phyloP scores from a whole-genome alignment of 768 basidiomycete genomes.

The Coprinopsis marcescibilis region DNA sequence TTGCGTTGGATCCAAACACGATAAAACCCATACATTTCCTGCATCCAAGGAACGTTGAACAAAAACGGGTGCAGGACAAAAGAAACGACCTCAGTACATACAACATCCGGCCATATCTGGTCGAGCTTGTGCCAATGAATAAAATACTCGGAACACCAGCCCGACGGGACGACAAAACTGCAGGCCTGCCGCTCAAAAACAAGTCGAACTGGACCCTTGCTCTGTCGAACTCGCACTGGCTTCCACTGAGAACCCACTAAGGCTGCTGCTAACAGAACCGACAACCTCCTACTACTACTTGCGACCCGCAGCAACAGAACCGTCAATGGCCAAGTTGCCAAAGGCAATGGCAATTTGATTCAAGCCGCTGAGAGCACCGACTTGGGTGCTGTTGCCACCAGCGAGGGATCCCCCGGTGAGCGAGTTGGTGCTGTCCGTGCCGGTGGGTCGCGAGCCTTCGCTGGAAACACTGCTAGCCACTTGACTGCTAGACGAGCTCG shows the following conservation, averaged over 20 bases:
- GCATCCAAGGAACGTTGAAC: too few species aligned
- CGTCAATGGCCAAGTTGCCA: background rate
- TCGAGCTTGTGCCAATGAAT: too few species aligned
- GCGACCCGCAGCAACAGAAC: background rate
- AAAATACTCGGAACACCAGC: too few species aligned
- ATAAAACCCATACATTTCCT: too few species aligned
- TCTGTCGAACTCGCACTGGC: too few species aligned
- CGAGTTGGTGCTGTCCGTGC: background rate
- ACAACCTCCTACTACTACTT: background rate
- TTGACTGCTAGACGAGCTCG: background rate
- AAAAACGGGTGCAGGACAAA: too few species aligned
- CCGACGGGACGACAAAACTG: too few species aligned
- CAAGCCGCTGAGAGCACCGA: background rate
- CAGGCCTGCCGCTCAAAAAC: too few species aligned
- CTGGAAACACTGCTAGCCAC: background rate
- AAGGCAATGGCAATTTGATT: background rate
- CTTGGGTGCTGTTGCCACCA: background rate
- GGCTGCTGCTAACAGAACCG: background rate
- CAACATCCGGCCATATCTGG: too few species aligned
- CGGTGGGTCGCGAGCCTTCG: background rate
- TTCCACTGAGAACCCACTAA: background rate
- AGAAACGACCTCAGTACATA: too few species aligned
- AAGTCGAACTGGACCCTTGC: too few species aligned
- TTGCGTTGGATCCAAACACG: too few species aligned
- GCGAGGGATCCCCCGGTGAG: background rate